Evolutionary conservation across 441 rosid genomes (phyloP), one percentile per base, ranked within the genome.

Genomic region (Gossypium aridum): DNA sequence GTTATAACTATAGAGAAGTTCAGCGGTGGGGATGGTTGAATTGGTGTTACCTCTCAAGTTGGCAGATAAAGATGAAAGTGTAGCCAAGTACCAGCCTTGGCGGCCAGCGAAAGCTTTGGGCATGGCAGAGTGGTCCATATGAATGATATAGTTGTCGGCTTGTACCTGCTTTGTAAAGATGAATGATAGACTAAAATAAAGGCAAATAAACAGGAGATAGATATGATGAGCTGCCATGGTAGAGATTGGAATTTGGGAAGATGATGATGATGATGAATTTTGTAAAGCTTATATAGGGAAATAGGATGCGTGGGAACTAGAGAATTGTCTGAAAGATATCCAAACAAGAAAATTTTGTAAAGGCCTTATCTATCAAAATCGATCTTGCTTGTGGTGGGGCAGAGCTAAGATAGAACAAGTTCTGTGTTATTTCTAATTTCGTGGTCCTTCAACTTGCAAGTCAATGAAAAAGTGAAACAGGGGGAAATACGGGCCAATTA

Each of bases 121-220:
- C 90, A 85, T 88, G 74, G 81, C 78, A 1, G 83, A 78, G 28
- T 64, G 49, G 84, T 88, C 89, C 92, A 88, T 88, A 68, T 78
- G 78, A 80, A 88, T 78, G 43, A 88, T 88, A 64, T 85, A 88
- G 65, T 80, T 85, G 56, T 86, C 83, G 12, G 74, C 61, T 51
- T 80, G 71, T n/a, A 78, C 80, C 14, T 72, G 59, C 16, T 68
- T 66, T 31, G 70, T 49, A 37, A 65, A 12, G 64, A 80, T 26
- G n/a, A 25, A 47, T 4, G 73, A 73, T 64, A 75, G 0, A 47
- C 23, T 13, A 25, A 79, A 53, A 61, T 43, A 72, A 73, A 81
- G 31, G 56, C 70, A 72, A 4, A 70, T 14, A 49, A 1, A 78
- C n/a, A 62, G 65, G 71, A 55, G 20, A 70, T 72, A 39, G 0